Percentiles rank a stretch among this genome's conserved stretches.
Conservation (phyloP, 768 basidiomycete species). For the Boletus reticuloceps region DNA sequence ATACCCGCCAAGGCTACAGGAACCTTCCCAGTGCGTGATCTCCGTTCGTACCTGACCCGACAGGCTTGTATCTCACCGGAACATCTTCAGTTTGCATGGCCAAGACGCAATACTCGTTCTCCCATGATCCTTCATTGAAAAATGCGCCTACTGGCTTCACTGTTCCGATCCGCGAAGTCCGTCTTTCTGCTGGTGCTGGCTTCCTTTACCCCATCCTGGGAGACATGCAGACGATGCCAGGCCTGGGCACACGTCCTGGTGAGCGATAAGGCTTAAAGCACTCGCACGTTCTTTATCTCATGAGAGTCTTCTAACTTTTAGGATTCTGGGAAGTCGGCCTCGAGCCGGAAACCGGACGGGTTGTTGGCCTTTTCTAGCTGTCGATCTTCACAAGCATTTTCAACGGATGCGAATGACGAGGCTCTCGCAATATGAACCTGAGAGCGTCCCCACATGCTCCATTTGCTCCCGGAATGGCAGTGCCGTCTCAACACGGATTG, state of each 20-base stretch:
- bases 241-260: conserved; percentile 89
- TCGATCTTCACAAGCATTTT: conserved; percentile 8
- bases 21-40: conserved; percentile 67
- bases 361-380: conserved; percentile 78
- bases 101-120: conserved; percentile 97
- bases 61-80: conserved; percentile 4
- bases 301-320: conserved; percentile 22
- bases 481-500: conserved; percentile 40
- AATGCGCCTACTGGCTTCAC: conserved; percentile 91
- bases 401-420: conserved; percentile 15
- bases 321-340: conserved; percentile 92
- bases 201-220: conserved; percentile 96
- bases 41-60: neutral
- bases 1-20: conserved; percentile 85
- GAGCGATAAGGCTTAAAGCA: conserved; percentile 11
- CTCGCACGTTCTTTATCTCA: conserved; percentile 9
- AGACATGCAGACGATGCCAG: conserved; percentile 99
- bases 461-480: conserved; percentile 7
- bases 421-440: neutral
- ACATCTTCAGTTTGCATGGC: conserved; percentile 80
- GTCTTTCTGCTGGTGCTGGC: conserved; percentile 88
- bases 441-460: conserved; percentile 24
- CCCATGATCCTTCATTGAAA: conserved; percentile 89
- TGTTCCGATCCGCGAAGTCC: conserved; percentile 84
- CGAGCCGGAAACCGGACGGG: conserved; percentile 74